Conservation (phyloP, 2,329 filamentous ascomycete genomes). For the Pseudocercospora fuligena region DNA sequence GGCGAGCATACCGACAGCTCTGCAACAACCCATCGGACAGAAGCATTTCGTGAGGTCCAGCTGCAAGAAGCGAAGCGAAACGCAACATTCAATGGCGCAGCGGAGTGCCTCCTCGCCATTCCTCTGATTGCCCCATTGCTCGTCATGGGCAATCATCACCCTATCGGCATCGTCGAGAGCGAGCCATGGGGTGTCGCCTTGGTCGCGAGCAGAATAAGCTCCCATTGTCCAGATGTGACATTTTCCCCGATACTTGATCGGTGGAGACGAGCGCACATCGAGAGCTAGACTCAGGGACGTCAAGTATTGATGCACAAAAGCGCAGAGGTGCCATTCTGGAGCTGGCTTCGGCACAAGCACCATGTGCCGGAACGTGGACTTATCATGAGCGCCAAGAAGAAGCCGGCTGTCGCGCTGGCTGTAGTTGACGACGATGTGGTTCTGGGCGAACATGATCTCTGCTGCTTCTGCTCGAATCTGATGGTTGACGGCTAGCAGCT, state of each 20-base stretch:
- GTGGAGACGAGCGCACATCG: not conserved
- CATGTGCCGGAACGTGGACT: too few species aligned
- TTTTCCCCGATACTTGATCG: not conserved
- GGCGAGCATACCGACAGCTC: not conserved
- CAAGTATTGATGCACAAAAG: not conserved
- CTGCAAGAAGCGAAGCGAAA: not conserved
- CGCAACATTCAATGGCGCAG: not conserved
- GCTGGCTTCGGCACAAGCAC: not conserved
- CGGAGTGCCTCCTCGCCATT: not conserved
- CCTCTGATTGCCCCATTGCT: not conserved
- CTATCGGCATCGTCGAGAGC: too few species aligned
- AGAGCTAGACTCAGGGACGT: not conserved
- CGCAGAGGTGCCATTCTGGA: not conserved
- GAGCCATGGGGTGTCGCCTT: too few species aligned
- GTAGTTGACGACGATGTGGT: not conserved
- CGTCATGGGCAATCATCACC: not conserved
- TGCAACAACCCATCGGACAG: not conserved
- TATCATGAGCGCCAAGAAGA: not conserved
- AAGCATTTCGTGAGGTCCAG: conserved; percentile 1
- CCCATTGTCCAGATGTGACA: too few species aligned
- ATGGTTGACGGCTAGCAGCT: not conserved
- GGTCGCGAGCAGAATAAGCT: too few species aligned
- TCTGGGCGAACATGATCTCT: not conserved
- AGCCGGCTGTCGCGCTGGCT: not conserved
- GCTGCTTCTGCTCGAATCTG: not conserved